Evolutionary conservation across 345 rosid genomes (phyloP).

Genomic region (Eucalyptus marginata): DNA sequence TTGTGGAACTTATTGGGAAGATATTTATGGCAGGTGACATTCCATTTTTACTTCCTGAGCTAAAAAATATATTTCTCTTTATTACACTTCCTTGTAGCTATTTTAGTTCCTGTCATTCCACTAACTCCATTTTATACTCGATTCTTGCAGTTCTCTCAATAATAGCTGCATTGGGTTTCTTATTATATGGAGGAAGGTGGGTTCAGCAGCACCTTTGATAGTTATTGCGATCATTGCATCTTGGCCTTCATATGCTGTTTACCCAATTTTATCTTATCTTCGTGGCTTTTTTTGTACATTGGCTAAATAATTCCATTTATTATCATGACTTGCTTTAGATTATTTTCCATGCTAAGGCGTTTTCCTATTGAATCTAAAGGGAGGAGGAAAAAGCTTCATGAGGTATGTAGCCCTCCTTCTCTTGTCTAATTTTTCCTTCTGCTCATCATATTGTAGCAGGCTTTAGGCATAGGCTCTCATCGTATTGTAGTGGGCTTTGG

Average conservation of each 20-base stretch:
- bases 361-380: constrained; percentile 98
- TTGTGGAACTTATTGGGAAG: constrained; percentile 65
- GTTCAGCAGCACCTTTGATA: not conserved
- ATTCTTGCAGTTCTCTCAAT: constrained; percentile 64
- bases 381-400: constrained; percentile 92
- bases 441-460: not conserved
- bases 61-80: not conserved
- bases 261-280: not conserved
- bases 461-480: not conserved
- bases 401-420: constrained; percentile 33
- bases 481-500: not conserved
- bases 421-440: not conserved
- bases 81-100: not conserved
- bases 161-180: constrained; percentile 86
- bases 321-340: constrained; percentile 17
- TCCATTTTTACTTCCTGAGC: not conserved
- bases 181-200: constrained; percentile 97
- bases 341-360: constrained; percentile 88
- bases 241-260: not conserved
- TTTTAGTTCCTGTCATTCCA: not conserved
- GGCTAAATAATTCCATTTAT: not conserved
- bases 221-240: not conserved
- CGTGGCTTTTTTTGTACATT: not conserved
- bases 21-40: constrained; percentile 77
- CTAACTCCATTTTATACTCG: not conserved